phyloP scores from a whole-genome alignment of 2,329 filamentous ascomycete species.

The Mariannaea sp. region DNA sequence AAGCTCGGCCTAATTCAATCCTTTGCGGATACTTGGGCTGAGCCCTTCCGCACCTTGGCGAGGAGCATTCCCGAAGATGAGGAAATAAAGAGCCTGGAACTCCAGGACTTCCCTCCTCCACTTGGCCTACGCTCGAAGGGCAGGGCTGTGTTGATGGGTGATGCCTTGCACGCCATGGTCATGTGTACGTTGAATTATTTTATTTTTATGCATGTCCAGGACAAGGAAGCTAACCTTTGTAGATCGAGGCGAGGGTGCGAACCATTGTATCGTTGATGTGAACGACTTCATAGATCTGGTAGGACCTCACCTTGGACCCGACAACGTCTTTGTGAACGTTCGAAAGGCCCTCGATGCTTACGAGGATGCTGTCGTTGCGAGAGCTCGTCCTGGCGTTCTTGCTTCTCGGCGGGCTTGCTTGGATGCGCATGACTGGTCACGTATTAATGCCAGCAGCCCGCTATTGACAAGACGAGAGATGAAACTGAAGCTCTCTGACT shows the following conservation, averaged over 20 bases:
- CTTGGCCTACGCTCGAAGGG: conserved; percentile 44
- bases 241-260: conserved; percentile 63
- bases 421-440: conserved; percentile 57
- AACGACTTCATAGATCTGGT: conserved; percentile 48
- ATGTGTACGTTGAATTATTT: conserved; percentile 54
- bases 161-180: conserved; percentile 62
- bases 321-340: conserved; percentile 14
- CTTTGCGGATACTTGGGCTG: conserved; percentile 53
- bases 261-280: conserved; percentile 60
- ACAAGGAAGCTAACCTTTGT: rapidly evolving
- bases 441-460: conserved; percentile 45
- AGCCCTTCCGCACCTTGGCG: conserved; percentile 53
- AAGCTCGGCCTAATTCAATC: conserved; percentile 49
- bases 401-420: conserved; percentile 57
- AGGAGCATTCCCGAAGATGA: conserved; percentile 47
- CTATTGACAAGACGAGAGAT: conserved; percentile 44
- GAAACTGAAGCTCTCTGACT: not conserved
- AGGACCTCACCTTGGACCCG: conserved; percentile 20
- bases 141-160: conserved; percentile 54
- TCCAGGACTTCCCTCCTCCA: conserved; percentile 55
- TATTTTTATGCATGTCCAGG: no score
- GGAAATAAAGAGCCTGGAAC: conserved; percentile 50
- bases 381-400: conserved; percentile 53
- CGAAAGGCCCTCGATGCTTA: conserved; percentile 45
- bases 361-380: conserved; percentile 49